Percentiles rank a stretch among this genome's conserved stretches.
phyloP scores from a whole-genome alignment of 208 protist genomes.

The Kentomonas sorsogonicus region DNA sequence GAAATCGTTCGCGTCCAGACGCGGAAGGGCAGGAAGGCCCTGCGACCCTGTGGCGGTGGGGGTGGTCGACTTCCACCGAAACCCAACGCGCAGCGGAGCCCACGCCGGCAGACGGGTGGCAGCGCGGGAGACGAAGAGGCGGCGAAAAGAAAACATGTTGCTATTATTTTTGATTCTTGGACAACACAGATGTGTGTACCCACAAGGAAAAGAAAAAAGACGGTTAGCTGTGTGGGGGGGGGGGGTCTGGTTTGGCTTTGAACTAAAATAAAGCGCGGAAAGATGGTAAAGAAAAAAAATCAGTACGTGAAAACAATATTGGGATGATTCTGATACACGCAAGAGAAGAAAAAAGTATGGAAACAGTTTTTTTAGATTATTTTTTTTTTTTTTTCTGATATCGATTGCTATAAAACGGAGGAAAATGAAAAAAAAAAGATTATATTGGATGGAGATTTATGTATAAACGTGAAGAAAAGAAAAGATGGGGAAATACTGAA shows the following conservation, averaged over 20 bases:
- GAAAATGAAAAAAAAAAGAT: slow-evolving; percentile 5
- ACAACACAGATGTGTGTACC: slow-evolving; percentile 14
- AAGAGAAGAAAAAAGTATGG: slow-evolving; percentile 2
- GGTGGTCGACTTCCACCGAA: too few relatives aligned
- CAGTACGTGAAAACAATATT: slow-evolving; percentile 10
- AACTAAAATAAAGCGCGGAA: not conserved
- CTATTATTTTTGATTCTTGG: slow-evolving; percentile 1
- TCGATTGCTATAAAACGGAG: not conserved
- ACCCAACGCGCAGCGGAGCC: too few relatives aligned
- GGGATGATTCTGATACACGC: slow-evolving; percentile 3
- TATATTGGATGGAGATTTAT: not conserved
- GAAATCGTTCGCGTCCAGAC: slow-evolving; percentile 41
- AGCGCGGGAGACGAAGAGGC: slow-evolving; percentile 34
- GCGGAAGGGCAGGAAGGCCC: slow-evolving; percentile 30
- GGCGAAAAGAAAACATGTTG: slow-evolving; percentile 14
- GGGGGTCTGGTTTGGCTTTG: slow-evolving; percentile 4
- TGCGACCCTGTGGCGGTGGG: slow-evolving; percentile 48
- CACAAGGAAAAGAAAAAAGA: not conserved
- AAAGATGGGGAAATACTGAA: not conserved
- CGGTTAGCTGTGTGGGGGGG: too few relatives aligned
- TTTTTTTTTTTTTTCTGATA: not conserved
- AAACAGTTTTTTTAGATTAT: not conserved
- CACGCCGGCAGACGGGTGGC: too few relatives aligned
- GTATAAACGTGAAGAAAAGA: not conserved
- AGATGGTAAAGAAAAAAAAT: slow-evolving; percentile 4